These are phyloP conservation scores for Tricholoma sp. DNA, from an alignment of 768 basidiomycete species.

Conservation along the genomic window DNA sequence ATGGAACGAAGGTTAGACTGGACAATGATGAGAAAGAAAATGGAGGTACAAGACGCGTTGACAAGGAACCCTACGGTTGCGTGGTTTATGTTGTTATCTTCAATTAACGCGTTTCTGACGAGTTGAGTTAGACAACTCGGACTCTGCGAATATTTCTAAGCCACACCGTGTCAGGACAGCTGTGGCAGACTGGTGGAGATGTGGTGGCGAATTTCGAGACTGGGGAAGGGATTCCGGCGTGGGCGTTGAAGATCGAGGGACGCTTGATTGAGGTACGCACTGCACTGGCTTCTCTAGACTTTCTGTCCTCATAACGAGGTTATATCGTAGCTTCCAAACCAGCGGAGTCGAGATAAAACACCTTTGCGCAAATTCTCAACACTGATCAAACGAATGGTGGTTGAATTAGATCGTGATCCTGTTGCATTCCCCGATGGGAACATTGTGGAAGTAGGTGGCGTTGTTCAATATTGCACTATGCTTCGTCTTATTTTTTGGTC, in stretches of 20 bases:
- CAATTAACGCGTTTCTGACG: constrained; percentile 10
- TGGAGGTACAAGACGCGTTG: constrained; percentile 88
- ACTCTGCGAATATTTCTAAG: constrained; percentile 83
- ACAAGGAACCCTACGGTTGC: constrained; percentile 63
- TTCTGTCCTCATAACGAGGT: not conserved
- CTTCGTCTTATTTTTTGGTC: not conserved
- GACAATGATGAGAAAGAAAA: constrained; percentile 88
- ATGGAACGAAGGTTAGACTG: constrained; percentile 93
- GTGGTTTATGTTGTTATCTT: constrained; percentile 10
- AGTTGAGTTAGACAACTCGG: constrained; percentile 59
- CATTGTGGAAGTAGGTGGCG: constrained; percentile 70
- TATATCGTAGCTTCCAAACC: constrained; percentile 46
- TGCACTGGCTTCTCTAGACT: not conserved
- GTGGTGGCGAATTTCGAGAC: constrained; percentile 61
- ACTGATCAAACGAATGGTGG: constrained; percentile 74
- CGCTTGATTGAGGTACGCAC: constrained; percentile 74
- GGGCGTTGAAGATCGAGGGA: constrained; percentile 85
- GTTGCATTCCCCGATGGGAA: constrained; percentile 79
- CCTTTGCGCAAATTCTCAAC: constrained; percentile 79
- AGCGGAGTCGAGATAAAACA: constrained; percentile 56
- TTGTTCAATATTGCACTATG: not conserved
- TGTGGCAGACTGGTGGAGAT: constrained; percentile 70
- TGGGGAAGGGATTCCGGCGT: constrained; percentile 85
- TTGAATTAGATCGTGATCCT: constrained; percentile 86
- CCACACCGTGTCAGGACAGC: constrained; percentile 80